Percentiles rank a stretch among this genome's conserved stretches.
phyloP scores from a whole-genome alignment of 768 basidiomycete species.

The Termitomyces sp. region DNA sequence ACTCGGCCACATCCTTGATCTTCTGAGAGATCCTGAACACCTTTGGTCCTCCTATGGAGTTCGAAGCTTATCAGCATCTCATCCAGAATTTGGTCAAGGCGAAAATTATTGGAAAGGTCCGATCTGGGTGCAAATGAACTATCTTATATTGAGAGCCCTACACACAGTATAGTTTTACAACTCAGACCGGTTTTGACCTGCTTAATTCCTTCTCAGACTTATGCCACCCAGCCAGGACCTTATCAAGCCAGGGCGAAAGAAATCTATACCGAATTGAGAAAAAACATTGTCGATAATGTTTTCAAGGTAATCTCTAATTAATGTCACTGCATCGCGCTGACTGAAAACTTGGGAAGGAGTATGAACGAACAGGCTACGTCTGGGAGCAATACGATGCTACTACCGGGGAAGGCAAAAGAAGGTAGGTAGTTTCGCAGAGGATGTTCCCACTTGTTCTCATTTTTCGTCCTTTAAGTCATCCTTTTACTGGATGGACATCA shows the following conservation, averaged over 20 bases:
- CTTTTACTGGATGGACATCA: constrained; percentile 97
- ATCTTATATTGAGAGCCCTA: constrained; percentile 74
- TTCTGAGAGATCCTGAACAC: constrained; percentile 74
- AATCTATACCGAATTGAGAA: constrained; percentile 77
- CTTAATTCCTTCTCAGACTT: constrained; percentile 45
- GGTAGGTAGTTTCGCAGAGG: constrained; percentile 39
- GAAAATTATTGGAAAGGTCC: constrained; percentile 99
- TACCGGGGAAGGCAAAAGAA: constrained; percentile 81
- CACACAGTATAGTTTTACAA: constrained; percentile 48
- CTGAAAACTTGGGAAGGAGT: constrained; percentile 54
- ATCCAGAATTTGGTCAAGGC: constrained; percentile 85
- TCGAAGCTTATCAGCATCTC: constrained; percentile 81
- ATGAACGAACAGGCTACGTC: constrained; percentile 87
- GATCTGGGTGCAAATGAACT: constrained; percentile 98
- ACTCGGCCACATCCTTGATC: constrained; percentile 74
- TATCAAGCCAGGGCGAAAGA: constrained; percentile 66
- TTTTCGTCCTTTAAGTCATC: constrained; percentile 52
- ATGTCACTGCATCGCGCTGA: background rate
- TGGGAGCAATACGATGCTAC: constrained; percentile 95
- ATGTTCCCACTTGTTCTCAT: background rate
- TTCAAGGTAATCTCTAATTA: constrained; percentile 34
- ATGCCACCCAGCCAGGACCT: constrained; percentile 76
- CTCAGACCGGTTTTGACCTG: background rate
- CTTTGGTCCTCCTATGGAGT: constrained; percentile 92
- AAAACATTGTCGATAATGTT: constrained; percentile 83